Base-by-base conservation (phyloP, 2,329 filamentous ascomycete genomes). In the Scopulariopsis brevicaulis region DNA sequence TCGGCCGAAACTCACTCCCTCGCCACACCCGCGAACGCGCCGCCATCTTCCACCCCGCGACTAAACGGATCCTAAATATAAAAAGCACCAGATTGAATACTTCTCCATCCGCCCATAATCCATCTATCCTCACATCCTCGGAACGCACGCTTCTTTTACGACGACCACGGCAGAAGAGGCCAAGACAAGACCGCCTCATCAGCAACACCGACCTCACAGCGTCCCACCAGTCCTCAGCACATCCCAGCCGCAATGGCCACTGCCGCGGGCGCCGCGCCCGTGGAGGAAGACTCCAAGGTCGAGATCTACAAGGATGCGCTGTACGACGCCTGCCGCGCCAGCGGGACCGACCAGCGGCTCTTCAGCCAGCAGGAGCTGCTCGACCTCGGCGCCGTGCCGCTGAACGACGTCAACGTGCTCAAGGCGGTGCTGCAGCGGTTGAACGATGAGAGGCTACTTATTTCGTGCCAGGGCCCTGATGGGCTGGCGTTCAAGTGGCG, bases 311-410 rank as follows among this genome's bases (percentile, higher is more conserved):
- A 84, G 65, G 72, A 80, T 62, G 73, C 76, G 15, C 76, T 84
- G 48, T 84, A 84, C 69, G 76, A 81, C 54, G 74, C 76, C 35
- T 81, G 78, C 64, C 73, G 73, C 63, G 76, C 80, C 61, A 73
- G 75, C 20, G 74, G 75, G 60, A 71, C 74, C 60, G 70, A 74
- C 51, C 70, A 74, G 43, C 73, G 73, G 53, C 69, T 81, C 55
- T 85, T 84, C 68, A 77, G 75, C 14, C 83, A 86, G 66, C 74
- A 78, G 40, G 81, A 85, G 63, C 71, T 86, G 46, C 69, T 82
- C 59, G 76, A 75, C 28, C 74, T 85, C 59, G 75, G 77, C 59
- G 74, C 85, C 61, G 77, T 85, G 54, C 80, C 82, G 5, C 77
- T 79, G 55, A 73, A 78, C 60, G 78, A 85, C 66, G 69, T 82